phyloP scores from a whole-genome alignment of 148 eudicot species.

The Fagopyrum homotropicum region DNA sequence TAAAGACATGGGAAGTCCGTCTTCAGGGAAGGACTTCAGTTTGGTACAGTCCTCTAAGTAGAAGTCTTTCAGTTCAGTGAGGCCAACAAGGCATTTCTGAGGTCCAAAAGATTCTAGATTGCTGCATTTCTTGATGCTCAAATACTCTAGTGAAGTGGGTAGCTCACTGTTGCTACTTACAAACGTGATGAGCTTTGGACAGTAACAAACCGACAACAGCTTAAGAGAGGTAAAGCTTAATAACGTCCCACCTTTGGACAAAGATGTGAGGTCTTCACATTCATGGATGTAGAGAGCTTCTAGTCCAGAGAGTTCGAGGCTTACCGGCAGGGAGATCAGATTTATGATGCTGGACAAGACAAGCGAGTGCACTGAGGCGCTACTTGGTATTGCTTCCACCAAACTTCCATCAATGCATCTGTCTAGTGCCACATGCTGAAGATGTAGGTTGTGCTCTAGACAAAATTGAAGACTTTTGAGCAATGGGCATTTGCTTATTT shows the following conservation, averaged over 20 bases:
- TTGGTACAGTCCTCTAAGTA: conserved; percentile 4
- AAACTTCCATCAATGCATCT: conserved; percentile 16
- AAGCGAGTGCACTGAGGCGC: conserved; percentile 24
- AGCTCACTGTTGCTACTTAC: conserved; percentile 11
- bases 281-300: conserved; percentile 2
- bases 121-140: conserved; percentile 4
- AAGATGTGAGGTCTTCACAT: background rate
- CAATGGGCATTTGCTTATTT: background rate
- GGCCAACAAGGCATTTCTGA: background rate
- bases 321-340: conserved; percentile 9
- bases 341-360: conserved; percentile 29
- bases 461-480: background rate
- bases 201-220: conserved; percentile 19
- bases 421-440: conserved; percentile 27
- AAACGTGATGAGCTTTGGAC: conserved; percentile 16
- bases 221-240: conserved; percentile 17
- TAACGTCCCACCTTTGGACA: background rate
- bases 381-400: conserved; percentile 22
- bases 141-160: conserved; percentile 11
- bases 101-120: background rate
- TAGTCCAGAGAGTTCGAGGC: background rate
- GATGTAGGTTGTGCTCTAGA: conserved; percentile 13
- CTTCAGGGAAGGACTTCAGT: conserved; percentile 2
- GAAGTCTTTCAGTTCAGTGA: background rate
- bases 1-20: background rate